phyloP scores from a whole-genome alignment of 1,284 basidiomycete genomes.

The Jaminaea rosea region DNA sequence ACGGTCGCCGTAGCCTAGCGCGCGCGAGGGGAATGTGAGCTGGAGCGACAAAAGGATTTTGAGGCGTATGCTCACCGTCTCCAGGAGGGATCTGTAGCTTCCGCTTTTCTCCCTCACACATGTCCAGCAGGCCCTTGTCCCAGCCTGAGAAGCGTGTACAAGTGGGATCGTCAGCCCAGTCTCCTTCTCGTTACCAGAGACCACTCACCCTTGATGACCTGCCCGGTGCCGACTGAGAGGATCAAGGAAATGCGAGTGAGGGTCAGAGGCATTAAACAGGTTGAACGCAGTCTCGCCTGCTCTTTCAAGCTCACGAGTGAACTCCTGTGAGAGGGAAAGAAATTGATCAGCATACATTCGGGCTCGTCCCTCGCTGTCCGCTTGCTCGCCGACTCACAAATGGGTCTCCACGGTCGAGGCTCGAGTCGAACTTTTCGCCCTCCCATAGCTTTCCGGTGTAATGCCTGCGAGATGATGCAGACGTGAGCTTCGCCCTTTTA shows the following conservation, averaged over 20 bases:
- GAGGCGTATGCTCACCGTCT: background rate
- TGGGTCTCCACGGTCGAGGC: slow-evolving; percentile 56
- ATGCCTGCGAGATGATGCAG: slow-evolving; percentile 14
- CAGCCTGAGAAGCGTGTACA: slow-evolving; percentile 47
- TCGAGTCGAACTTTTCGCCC: slow-evolving; percentile 74
- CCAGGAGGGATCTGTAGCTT: slow-evolving; percentile 53
- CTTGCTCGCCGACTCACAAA: slow-evolving; percentile 47
- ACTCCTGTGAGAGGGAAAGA: slow-evolving; percentile 10
- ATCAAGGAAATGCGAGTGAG: background rate
- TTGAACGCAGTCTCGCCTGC: background rate
- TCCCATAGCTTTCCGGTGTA: slow-evolving; percentile 66
- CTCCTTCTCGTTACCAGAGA: background rate
- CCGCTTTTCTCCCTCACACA: slow-evolving; percentile 85
- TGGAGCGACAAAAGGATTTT: background rate
- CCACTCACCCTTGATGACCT: slow-evolving; percentile 58
- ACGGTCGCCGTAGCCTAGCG: slow-evolving; percentile 55
- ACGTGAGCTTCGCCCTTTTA: no score
- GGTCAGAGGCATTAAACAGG: slow-evolving; percentile 49
- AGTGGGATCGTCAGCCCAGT: background rate
- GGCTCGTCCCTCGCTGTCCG: background rate
- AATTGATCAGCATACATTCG: background rate
- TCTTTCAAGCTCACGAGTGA: slow-evolving; percentile 33
- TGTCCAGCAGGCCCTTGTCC: slow-evolving; percentile 55
- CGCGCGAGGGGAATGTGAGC: background rate
- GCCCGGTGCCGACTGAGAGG: slow-evolving; percentile 61